Evolutionary conservation across 768 basidiomycete species (phyloP), one percentile per base, ranked within the genome.

Genomic region (Leccinum disarticulatum): DNA sequence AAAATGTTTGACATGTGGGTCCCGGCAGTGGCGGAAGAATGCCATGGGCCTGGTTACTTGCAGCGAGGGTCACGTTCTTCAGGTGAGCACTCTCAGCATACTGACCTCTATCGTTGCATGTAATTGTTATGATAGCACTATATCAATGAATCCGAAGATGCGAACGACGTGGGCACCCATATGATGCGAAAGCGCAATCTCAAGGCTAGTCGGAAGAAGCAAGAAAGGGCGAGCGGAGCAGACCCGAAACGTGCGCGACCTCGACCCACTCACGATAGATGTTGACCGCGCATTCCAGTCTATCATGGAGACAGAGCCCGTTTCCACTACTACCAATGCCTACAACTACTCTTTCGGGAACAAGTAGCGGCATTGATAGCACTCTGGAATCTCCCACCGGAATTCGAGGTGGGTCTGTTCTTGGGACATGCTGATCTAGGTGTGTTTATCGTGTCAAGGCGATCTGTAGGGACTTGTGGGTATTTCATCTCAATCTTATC

Each of bases 1-100:
- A 62, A 82, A 84, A 48, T 96, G 94, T 69, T 79, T 83, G 0
- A 81, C 87, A 22, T 97, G 95, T 69, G 86, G 90, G 9, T 95
- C 93, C 25, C 84, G 83, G 53, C 84, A 88, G 70, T 97, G 93
- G 93, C 86, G 91, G 66, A 95, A 92, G 68, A 91, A 93, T 11
- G 81, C 86, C 1, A 89, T 87, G 36, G 95, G 95, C 1, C 78
- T 89, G 47, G 82, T 95, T 47, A 87, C 88, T 2, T 97, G 95
- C 73, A 90, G 87, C 64, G 95, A 97, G 69, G 95, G 95, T 10
- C 95, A 97, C 72, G 83, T 96, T 60, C 81, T 94, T 31, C 90
- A 93, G 82, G 93, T 93, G 70, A 64, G 75, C 66, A 25, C 59
- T 35, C 19, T 59, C 36, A 14, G n/a, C 28, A n/a, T 10, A 31